These are phyloP conservation scores for Chloranthus sessilifolius DNA, from an alignment of 164 flowering plant species.

Conservation along the genomic window DNA sequence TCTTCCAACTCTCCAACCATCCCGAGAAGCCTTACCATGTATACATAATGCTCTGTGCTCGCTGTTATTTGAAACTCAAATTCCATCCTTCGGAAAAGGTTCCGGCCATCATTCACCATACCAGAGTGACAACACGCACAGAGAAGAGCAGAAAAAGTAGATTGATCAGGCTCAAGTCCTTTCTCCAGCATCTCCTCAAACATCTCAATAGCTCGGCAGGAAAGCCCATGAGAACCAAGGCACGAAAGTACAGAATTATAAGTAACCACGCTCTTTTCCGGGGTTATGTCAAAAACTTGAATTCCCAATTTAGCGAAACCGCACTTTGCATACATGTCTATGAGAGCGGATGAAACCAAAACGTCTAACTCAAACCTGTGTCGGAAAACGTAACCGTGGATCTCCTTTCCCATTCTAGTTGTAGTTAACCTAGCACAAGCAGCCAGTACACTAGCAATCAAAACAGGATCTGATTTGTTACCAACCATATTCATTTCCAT, in stretches of 20 bases:
- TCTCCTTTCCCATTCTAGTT: conserved; percentile 43
- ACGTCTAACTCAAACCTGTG: conserved; percentile 36
- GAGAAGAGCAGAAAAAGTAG: conserved; percentile 71
- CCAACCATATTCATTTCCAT: conserved; percentile 34
- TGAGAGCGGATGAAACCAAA: conserved; percentile 57
- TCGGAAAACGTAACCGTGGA: conserved; percentile 64
- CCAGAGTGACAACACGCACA: conserved; percentile 71
- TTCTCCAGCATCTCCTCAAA: conserved; percentile 41
- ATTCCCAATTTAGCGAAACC: conserved; percentile 46
- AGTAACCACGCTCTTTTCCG: conserved; percentile 31
- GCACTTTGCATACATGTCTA: conserved; percentile 74
- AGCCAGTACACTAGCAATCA: conserved; percentile 47
- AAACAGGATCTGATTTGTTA: conserved; percentile 38
- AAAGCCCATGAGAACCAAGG: conserved; percentile 59
- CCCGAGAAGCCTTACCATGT: conserved; percentile 81
- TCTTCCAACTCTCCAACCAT: conserved; percentile 60
- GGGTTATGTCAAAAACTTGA: conserved; percentile 38
- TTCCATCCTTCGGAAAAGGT: conserved; percentile 47
- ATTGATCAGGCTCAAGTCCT: conserved; percentile 54
- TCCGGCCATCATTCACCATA: conserved; percentile 43
- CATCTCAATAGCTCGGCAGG: conserved; percentile 32
- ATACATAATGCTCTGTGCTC: conserved; percentile 59
- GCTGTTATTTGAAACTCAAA: conserved; percentile 38
- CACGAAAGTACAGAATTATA: conserved; percentile 62
- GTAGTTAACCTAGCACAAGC: conserved; percentile 50